A percentile compares a stretch with the other conserved stretches of the same genome.
Conservation (phyloP, 805 yeast species). For the Candida adriatica region DNA sequence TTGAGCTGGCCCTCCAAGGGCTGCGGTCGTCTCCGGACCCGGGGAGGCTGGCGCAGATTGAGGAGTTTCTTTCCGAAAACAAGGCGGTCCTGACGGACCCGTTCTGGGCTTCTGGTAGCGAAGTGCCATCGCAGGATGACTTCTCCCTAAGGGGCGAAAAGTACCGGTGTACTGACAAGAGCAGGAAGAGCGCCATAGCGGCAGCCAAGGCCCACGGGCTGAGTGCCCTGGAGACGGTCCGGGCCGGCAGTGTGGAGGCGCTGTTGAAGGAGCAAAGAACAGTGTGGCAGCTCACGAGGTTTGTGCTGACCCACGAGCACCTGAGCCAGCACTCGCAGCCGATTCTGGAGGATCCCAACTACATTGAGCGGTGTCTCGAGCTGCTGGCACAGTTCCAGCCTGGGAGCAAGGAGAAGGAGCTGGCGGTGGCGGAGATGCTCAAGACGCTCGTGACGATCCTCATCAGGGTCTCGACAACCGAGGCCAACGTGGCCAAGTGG, state of each 20-base stretch:
- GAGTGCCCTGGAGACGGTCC: no score
- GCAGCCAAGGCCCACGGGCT: no score
- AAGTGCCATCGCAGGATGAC: not conserved
- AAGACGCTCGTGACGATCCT: conserved; percentile 35
- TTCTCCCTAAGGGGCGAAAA: conserved; percentile 31
- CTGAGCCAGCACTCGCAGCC: conserved; percentile 18
- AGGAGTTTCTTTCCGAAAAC: conserved; percentile 12
- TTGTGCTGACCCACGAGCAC: conserved; percentile 21
- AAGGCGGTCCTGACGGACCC: conserved; percentile 10
- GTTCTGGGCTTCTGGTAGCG: not conserved
- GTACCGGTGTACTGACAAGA: conserved; percentile 29
- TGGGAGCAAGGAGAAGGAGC: conserved; percentile 26
- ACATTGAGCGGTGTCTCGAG: conserved; percentile 8
- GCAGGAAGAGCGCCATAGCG: no score
- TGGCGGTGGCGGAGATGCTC: conserved; percentile 29
- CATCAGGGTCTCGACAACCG: conserved; percentile 30
- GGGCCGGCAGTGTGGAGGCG: no score
- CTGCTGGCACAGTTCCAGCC: conserved; percentile 9
- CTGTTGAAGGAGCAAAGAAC: conserved; percentile 49
- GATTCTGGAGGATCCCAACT: conserved; percentile 18
- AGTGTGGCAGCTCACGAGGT: conserved; percentile 34
- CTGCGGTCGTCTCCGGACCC: conserved; percentile 11
- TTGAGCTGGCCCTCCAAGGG: conserved; percentile 19
- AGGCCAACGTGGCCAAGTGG: conserved; percentile 42
- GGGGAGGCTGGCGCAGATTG: conserved; percentile 14